Evolutionary conservation across 75 land plant genomes (phyloP), one percentile per base, ranked within the genome.

Genomic region (Selaginella moellendorffii): DNA sequence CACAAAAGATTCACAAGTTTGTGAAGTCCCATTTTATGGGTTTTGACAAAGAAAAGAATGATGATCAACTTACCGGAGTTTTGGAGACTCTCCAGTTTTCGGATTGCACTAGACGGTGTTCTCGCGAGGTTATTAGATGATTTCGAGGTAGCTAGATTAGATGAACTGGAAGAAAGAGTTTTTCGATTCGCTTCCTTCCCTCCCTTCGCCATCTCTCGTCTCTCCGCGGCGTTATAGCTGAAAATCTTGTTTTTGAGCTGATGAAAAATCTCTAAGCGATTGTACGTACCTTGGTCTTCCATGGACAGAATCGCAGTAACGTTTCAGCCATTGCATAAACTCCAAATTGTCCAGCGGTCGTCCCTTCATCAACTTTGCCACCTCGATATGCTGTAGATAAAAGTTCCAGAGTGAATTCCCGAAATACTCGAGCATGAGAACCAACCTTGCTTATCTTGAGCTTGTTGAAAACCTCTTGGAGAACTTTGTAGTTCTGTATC

Each of bases 401-500:
- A 36, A 36, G 5, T 36, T 36, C 10, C 46, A 36, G 14, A 36
- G 14, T 14, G 14, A 36, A 5, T 36, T 36, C 14, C 46, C 14
- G 14, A 5, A 36, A 36, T 36, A 36, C 14, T 5, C 10, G 14
- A 36, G 14, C 46, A 14, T 36, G 14, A 36, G 10, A 2, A 21
- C 59, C n/a, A 26, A 56, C 69, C 69, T 67, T 67, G 28, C 36
- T 54, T 54, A 67, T 58, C 65, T 58, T 67, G 27, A 67, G 29
- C 20, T 67, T 67, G 8, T 19, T 59, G 22, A 67, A 67, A 19
- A 67, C 65, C 10, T 67, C 69, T 23, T 67, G 69, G 23, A 67
- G 65, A 54, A 67, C 63, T 22, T 67, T 67, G 26, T 67, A 67
- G 29, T 67, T 67, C 65, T 67, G 69, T 25, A 67, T 67, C 65